Base-by-base conservation (phyloP, 2,329 filamentous ascomycete genomes). In the Colletotrichum sojae region DNA sequence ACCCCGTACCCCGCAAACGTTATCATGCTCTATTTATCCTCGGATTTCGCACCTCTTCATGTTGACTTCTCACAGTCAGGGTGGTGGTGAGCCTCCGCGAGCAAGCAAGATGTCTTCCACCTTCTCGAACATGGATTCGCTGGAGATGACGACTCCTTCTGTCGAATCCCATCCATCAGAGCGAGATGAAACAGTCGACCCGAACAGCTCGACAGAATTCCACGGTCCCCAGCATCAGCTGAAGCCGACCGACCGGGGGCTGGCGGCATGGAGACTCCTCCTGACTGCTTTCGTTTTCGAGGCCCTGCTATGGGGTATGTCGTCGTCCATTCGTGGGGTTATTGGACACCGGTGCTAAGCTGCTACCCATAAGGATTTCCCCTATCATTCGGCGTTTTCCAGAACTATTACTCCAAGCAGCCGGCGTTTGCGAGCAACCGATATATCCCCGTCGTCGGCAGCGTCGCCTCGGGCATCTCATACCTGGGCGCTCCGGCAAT, bases 401-500 rank as follows among this genome's bases (percentile, higher is more conserved):
- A 77, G 39, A 70, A 76, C 18, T 76, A 77, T 58, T 77, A 77
- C 64, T 74, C 74, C 20, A 73, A 70, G 10, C 43, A 73, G 2
- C 73, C 75, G n/a, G 73, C 77, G 18, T 79, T 78, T 57, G 67
- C 71, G 5, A 66, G 66, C 12, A 75, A 73, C 39, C 61, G 67
- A 12, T 73, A 76, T 57, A 74, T 78, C 12, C 69, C 76, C 8
- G 69, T 77, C 12, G 71, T 78, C 2, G 75, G 76, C 12, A 76
- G 76, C 27, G 69, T 77, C 20, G 73, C 76, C 0, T 74, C 75
- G 2, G 78, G 78, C 12, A 52, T 79, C 3, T 73, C 69, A 3
- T 81, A 78, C 61, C 73, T 81, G 2, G 79, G 78, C 1, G 77
- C 78, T 15, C 80, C 80, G 0, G 36, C 80, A 12, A 72, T 76